phyloP scores from a whole-genome alignment of 1,284 basidiomycete genomes.

The Cryptococcus floricola region DNA sequence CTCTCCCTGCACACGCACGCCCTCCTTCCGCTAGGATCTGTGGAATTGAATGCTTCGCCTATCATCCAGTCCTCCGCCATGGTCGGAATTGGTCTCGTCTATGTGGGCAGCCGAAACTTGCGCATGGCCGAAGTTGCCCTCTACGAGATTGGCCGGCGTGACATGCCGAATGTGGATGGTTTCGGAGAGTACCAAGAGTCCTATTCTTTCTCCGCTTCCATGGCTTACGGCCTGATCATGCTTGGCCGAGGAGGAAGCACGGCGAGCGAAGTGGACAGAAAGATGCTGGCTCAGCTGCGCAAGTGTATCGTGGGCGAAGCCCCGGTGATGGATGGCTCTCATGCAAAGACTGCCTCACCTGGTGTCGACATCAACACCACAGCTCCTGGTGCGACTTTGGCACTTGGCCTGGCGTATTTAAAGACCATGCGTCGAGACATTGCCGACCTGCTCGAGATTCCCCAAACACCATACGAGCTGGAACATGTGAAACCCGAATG shows the following conservation, averaged over 20 bases:
- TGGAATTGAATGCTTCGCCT: conserved; percentile 84
- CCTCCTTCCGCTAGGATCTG: conserved; percentile 76
- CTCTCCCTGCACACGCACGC: conserved; percentile 90
- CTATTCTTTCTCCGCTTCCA: conserved; percentile 81
- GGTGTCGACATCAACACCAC: conserved; percentile 75
- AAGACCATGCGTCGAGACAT: conserved; percentile 77
- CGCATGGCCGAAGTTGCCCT: conserved; percentile 90
- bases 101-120: conserved; percentile 79
- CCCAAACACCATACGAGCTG: conserved; percentile 70
- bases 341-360: conserved; percentile 21
- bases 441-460: conserved; percentile 76
- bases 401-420: conserved; percentile 87
- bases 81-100: conserved; percentile 82
- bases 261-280: conserved; percentile 60
- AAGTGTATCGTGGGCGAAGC: conserved; percentile 68
- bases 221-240: conserved; percentile 94
- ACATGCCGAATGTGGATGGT: conserved; percentile 72
- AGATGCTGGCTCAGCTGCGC: conserved; percentile 63
- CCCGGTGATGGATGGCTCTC: conserved; percentile 14
- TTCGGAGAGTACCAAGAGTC: conserved; percentile 83
- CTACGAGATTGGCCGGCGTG: conserved; percentile 71
- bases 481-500: conserved; percentile 85
- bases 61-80: conserved; percentile 87
- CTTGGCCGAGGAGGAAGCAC: conserved; percentile 70
- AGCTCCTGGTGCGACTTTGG: conserved; percentile 83